Conservation (phyloP, 2,329 filamentous ascomycete species). For the Sporothrix protearum region DNA sequence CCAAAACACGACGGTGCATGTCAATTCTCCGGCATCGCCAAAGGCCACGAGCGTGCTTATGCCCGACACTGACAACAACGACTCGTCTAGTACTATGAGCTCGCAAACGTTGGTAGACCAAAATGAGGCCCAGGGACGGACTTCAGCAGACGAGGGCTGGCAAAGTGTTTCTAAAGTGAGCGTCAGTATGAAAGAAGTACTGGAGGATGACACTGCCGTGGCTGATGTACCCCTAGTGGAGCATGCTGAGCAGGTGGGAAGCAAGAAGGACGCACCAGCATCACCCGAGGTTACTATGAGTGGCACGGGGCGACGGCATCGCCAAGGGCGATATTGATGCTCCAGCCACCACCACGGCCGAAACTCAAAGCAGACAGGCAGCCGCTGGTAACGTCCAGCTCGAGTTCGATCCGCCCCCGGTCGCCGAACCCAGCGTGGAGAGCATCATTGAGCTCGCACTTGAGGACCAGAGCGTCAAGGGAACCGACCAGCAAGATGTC, state of each 20-base stretch:
- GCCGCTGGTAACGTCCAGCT: slow-evolving; percentile 3
- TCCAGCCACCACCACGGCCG: neutral
- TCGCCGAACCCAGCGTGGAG: slow-evolving; percentile 40
- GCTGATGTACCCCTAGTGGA: neutral
- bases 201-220: neutral
- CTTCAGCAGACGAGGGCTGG: slow-evolving; percentile 37
- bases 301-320: slow-evolving; percentile 14
- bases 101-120: slow-evolving; percentile 52
- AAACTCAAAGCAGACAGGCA: neutral
- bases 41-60: slow-evolving; percentile 28
- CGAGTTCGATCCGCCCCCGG: slow-evolving; percentile 29
- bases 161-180: slow-evolving; percentile 31
- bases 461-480: slow-evolving; percentile 47
- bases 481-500: slow-evolving; percentile 82
- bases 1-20: slow-evolving; percentile 8
- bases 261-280: neutral
- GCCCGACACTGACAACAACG: slow-evolving; percentile 34
- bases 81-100: slow-evolving; percentile 48
- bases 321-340: slow-evolving; percentile 19
- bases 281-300: neutral
- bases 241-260: neutral
- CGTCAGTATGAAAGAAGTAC: slow-evolving; percentile 4
- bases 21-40: neutral
- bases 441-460: slow-evolving; percentile 46
- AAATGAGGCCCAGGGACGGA: neutral